Evolutionary conservation across 2,329 filamentous ascomycete species (phyloP), one percentile per base, ranked within the genome.

Genomic region (Diaporthe ilicicola): DNA sequence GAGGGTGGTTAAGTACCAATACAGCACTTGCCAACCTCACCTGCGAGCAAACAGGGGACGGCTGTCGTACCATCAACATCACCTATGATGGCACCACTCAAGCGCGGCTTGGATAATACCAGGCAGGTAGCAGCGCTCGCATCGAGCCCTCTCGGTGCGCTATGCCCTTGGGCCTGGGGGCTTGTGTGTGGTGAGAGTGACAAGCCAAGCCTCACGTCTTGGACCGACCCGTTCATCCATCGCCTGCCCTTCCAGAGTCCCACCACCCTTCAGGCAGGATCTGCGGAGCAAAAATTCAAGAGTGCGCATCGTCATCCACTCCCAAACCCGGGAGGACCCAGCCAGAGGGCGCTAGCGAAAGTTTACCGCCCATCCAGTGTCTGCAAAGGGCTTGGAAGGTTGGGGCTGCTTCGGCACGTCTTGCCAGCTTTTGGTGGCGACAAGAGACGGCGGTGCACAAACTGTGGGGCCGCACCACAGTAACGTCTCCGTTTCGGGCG

Each of bases 401-500:
- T 64, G 54, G 53, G 39, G 34, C 50, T 27, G 44, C n/a, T 62
- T 51, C 61, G 51, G 68, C 51, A 70, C 56, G 50, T 66, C 39
- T 51, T 66, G 68, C 61, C 51, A 56, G 39, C 61, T 37, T 37
- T 46, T 61, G 29, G 65, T 71, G 70, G 66, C 61, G 46, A 61
- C 65, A 54, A 48, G 24, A 70, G 42, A 74, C 66, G 61, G 71
- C 70, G 68, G 70, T 73, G 64, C 68, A 46, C 70, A 69, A 24
- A 65, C 56, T 53, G 55, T 69, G 73, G 70, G 46, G 48, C 59
- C 5, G 59, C 59, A 64, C 44, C 59, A 64, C 70, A 65, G 72
- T 72, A 64, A 62, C 59, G 65, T 61, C 69, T 71, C 69, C 72
- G 72, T 72, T 73, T 73, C 50, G 37, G 74, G 78, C 83, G 81